These are phyloP conservation scores for Brassica napus DNA, from an alignment of 345 rosid species.

Conservation along the genomic window Da-Ae NC_063444.1:42932001-42932500, in stretches of 20 bases:
- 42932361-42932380: background rate
- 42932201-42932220: slow-evolving; percentile 78
- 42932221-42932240: slow-evolving; percentile 88
- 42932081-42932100: slow-evolving; percentile 9
- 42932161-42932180: slow-evolving; percentile 87
- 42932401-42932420: background rate
- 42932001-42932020: slow-evolving; percentile 91
- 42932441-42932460: slow-evolving; percentile 55
- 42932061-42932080: background rate
- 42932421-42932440: background rate
- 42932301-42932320: slow-evolving; percentile 62
- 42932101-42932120: slow-evolving; percentile 11
- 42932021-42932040: slow-evolving; percentile 96
- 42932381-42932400: background rate
- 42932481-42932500: slow-evolving; percentile 88
- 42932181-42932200: slow-evolving; percentile 86
- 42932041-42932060: background rate
- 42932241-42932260: slow-evolving; percentile 96
- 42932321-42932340: background rate
- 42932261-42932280: slow-evolving; percentile 92
- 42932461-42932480: slow-evolving; percentile 92
- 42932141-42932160: slow-evolving; percentile 92
- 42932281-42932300: slow-evolving; percentile 74
- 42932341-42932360: background rate
- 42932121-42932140: slow-evolving; percentile 55